Conservation (phyloP, 176 grass and related monocot species). For the Oryza longistaminata region DNA sequence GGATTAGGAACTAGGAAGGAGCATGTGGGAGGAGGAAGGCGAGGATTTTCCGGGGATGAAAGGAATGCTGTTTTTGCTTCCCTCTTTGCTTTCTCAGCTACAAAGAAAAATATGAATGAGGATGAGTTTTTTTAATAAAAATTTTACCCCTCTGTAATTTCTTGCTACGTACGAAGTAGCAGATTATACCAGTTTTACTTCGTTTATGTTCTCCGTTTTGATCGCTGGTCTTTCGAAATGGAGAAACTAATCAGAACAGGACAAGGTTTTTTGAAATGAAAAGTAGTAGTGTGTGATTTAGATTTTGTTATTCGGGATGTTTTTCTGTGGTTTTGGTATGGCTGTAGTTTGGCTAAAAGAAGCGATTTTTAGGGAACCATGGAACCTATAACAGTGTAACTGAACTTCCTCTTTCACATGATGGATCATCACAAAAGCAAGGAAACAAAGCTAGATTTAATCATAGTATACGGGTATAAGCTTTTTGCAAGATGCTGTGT, state of each 20-base stretch:
- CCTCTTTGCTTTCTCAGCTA: background rate
- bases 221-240: conserved; percentile 1
- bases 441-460: conserved; percentile 14
- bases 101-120: background rate
- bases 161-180: background rate
- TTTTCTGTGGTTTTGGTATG: background rate
- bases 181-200: background rate
- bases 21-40: background rate
- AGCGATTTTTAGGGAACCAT: background rate
- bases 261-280: background rate
- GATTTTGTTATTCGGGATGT: background rate
- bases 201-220: background rate
- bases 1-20: too few species aligned
- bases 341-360: background rate
- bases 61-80: background rate
- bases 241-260: background rate
- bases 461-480: background rate
- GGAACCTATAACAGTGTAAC: background rate
- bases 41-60: background rate
- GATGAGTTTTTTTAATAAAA: background rate
- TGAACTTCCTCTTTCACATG: background rate
- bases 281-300: background rate
- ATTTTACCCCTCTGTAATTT: background rate
- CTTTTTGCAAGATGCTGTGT: conserved; percentile 23
- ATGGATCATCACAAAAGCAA: background rate